Evolutionary conservation across 352 stramenopile genomes (phyloP), one percentile per base, ranked within the genome.

Genomic region (Aphanomyces cochlioides): DNA sequence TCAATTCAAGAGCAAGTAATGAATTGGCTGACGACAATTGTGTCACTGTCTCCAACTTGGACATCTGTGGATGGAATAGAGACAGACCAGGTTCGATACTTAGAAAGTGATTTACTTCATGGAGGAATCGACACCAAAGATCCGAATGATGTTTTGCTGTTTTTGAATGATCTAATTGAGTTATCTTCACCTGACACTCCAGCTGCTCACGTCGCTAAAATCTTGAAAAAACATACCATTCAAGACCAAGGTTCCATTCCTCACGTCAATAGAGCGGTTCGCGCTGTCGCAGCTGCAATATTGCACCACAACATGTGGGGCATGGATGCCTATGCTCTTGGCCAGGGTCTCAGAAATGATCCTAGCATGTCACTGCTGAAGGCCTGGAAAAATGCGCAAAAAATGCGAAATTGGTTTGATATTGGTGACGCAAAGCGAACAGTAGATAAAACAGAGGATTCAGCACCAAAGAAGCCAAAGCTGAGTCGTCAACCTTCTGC

Each of bases 281-380:
- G 83, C 54, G 80, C 83, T 10, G 82, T 87, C 0, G 81, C 81
- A n/a, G 87, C 87, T 38, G 85, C 85, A 28, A 92, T 94, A 72
- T 73, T 94, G 34, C 85, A 94, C 59, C 87, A 94, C 64, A 94
- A 94, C 60, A 91, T 93, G 87, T 93, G 82, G 83, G 81, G 82
- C 17, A 89, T 92, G 80, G 87, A 94, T 74, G 87, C 87, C 10
- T 91, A 82, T 48, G 84, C 85, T 3, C 83, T 87, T 40, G 77
- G 82, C 5, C 75, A 89, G 65, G 79, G 81, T 67, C 70, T 92
- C 15, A 79, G 80, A 5, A 64, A 47, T 5, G 84, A 92, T 54
- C 69, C 92, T 0, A 91, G 83, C 1, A 79, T 90, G 17, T 79
- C 90, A 65, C 73, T 94, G 5, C 70, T 89, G 34, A 79, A 78